Conservation (phyloP, 1,284 basidiomycete genomes). For the Rugosomyces carneus region DNA sequence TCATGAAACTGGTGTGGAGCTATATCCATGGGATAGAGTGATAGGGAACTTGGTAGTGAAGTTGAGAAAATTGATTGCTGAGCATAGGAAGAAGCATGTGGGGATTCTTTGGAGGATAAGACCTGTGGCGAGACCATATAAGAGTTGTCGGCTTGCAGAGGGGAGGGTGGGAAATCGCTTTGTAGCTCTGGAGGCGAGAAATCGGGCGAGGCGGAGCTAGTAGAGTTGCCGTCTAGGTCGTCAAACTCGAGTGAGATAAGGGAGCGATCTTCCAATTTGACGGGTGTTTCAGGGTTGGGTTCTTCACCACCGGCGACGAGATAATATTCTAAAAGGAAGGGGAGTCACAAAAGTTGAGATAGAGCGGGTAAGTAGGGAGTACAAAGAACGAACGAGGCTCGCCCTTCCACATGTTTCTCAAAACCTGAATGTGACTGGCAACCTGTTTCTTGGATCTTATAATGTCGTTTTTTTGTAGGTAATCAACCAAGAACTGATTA, state of each 20-base stretch:
- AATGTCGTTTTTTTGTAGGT: slow-evolving; percentile 60
- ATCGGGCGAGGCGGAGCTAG: slow-evolving; percentile 33
- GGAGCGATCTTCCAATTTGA: slow-evolving; percentile 43
- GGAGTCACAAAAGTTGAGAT: slow-evolving; percentile 14
- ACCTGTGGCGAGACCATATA: slow-evolving; percentile 9
- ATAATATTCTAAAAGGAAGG: slow-evolving; percentile 31
- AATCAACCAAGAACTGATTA: slow-evolving; percentile 78
- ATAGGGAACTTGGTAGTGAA: slow-evolving; percentile 16
- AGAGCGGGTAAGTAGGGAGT: slow-evolving; percentile 8
- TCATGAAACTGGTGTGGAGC: slow-evolving; percentile 10
- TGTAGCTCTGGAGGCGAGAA: slow-evolving; percentile 37
- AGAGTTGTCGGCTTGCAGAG: slow-evolving; percentile 14
- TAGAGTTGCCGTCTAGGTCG: slow-evolving; percentile 29
- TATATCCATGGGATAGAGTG: slow-evolving; percentile 15
- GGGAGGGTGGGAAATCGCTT: slow-evolving; percentile 37
- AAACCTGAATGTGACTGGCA: slow-evolving; percentile 76
- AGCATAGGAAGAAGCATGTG: slow-evolving; percentile 8
- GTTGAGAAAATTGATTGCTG: slow-evolving; percentile 9
- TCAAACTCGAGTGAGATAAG: slow-evolving; percentile 38
- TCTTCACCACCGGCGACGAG: slow-evolving; percentile 75
- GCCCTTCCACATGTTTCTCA: slow-evolving; percentile 82
- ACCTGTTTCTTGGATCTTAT: slow-evolving; percentile 76
- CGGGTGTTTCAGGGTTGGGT: slow-evolving; percentile 46
- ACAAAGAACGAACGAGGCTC: slow-evolving; percentile 47
- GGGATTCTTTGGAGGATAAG: slow-evolving; percentile 11